Conservation (phyloP, 345 rosid species). For the Gossypium turneri region DNA sequence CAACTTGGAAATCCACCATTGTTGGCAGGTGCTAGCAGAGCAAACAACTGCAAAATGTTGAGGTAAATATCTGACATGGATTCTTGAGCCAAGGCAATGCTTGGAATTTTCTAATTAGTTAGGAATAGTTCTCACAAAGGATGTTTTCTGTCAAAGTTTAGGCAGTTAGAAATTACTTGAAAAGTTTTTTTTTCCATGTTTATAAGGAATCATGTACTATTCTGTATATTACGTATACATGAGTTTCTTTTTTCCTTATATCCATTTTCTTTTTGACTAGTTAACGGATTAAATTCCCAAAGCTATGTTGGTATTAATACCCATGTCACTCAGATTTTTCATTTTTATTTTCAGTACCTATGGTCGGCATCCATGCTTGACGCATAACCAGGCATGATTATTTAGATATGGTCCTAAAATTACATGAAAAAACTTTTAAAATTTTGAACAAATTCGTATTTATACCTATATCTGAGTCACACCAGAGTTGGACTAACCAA, state of each 20-base stretch:
- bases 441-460: not conserved
- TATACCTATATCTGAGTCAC: not conserved
- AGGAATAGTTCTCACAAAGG: not conserved
- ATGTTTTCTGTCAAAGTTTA: not conserved
- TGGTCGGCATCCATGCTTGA: too few relatives aligned
- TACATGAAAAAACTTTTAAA: not conserved
- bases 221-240: not conserved
- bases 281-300: not conserved
- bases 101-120: not conserved
- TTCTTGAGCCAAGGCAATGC: not conserved
- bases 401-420: not conserved
- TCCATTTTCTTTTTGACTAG: not conserved
- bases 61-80: conserved; percentile 14
- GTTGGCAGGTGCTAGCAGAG: not conserved
- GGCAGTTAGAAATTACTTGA: not conserved
- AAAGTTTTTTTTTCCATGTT: not conserved
- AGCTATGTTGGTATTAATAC: not conserved
- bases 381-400: too few relatives aligned
- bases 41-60: conserved; percentile 12
- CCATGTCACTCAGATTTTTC: too few relatives aligned
- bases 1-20: conserved; percentile 4
- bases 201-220: not conserved
- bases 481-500: not conserved
- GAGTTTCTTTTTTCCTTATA: not conserved
- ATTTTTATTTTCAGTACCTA: too few relatives aligned